Conservation (phyloP, 495 filamentous ascomycete genomes). For the Aspergillus avenaceus region DNA sequence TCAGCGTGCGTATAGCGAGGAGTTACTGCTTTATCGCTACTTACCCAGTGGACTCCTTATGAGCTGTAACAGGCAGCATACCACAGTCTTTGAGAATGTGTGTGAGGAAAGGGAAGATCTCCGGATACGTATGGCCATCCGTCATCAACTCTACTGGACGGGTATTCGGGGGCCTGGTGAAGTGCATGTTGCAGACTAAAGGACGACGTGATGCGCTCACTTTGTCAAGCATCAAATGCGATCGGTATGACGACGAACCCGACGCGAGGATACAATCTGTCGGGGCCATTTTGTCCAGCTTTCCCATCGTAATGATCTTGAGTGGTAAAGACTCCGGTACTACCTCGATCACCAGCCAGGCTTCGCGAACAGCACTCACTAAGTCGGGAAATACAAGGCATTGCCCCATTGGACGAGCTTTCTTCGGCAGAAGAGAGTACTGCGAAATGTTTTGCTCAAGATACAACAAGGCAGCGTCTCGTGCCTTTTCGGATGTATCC, state of each 20-base stretch:
- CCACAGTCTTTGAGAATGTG: conserved; percentile 32
- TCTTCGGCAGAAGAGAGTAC: neutral
- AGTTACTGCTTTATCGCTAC: neutral
- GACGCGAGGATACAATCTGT: conserved; percentile 45
- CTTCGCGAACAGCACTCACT: neutral
- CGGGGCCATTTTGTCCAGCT: conserved; percentile 37
- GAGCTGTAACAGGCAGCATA: conserved; percentile 36
- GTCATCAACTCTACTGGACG: conserved; percentile 51
- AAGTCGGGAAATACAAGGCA: neutral
- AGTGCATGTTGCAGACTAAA: conserved; percentile 45
- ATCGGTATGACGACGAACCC: conserved; percentile 44
- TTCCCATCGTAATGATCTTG: conserved; percentile 42
- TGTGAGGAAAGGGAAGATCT: conserved; percentile 41
- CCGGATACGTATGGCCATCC: conserved; percentile 36
- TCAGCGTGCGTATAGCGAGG: neutral
- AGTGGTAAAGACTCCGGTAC: conserved; percentile 47
- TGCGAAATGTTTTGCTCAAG: neutral
- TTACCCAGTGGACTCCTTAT: conserved; percentile 36
- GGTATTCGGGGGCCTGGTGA: conserved; percentile 42
- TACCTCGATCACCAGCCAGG: conserved; percentile 45
- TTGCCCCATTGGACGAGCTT: neutral
- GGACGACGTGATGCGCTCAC: conserved; percentile 22
- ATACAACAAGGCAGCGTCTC: conserved; percentile 11
- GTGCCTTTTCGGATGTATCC: conserved; percentile 24
- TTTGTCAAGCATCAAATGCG: conserved; percentile 36